Conservation (phyloP, 2,329 filamentous ascomycete species). For the Dactylellina parvicollis region DNA sequence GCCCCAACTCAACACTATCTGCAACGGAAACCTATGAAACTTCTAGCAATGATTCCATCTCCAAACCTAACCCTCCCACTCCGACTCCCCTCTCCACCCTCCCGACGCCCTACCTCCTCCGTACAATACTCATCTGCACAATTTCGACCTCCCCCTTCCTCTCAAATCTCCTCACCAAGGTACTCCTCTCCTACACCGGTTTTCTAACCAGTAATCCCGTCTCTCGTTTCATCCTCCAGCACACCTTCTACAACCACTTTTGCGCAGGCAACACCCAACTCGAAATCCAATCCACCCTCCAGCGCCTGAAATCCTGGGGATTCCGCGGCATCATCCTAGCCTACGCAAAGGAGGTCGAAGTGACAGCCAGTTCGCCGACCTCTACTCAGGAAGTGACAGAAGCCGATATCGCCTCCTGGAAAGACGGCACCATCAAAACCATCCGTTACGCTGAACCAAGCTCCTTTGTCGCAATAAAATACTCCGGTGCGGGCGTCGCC, state of each 20-base stretch:
- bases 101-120: conserved; percentile 39
- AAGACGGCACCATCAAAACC: conserved; percentile 73
- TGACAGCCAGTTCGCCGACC: conserved; percentile 64
- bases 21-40: conserved; percentile 20
- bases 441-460: conserved; percentile 61
- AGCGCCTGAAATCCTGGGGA: conserved; percentile 75
- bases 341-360: conserved; percentile 80
- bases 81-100: conserved; percentile 38
- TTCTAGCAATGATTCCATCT: conserved; percentile 13
- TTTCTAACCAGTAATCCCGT: conserved; percentile 68
- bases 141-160: conserved; percentile 42
- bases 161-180: conserved; percentile 44
- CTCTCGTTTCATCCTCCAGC: conserved; percentile 75
- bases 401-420: conserved; percentile 76
- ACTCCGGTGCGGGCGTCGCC: conserved; percentile 77
- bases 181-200: conserved; percentile 38
- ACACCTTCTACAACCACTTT: conserved; percentile 90
- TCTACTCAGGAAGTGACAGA: conserved; percentile 63
- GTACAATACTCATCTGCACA: conserved; percentile 46
- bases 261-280: conserved; percentile 79
- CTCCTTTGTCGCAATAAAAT: conserved; percentile 70
- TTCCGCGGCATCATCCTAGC: conserved; percentile 85
- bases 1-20: conserved; percentile 43
- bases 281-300: conserved; percentile 75
- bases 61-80: conserved; percentile 23